phyloP scores from a whole-genome alignment of 2,329 filamentous ascomycete species.

The Dothistroma pini region DNA sequence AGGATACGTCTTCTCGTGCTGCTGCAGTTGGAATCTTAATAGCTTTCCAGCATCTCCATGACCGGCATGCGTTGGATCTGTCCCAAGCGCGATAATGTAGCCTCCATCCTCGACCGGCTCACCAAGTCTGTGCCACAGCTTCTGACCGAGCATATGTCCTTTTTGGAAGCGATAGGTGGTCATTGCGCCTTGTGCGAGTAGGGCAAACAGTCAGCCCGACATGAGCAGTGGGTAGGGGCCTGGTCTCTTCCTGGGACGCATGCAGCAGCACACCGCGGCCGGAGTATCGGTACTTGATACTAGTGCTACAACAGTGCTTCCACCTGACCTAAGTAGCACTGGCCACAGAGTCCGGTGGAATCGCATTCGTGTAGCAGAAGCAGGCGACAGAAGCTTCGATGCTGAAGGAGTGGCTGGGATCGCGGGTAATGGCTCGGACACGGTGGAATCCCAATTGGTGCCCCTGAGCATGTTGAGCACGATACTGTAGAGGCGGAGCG shows the following conservation, averaged over 20 bases:
- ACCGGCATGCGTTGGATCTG: conserved; percentile 7
- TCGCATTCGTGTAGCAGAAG: not conserved
- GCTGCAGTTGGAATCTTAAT: conserved; percentile 1
- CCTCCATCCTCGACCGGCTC: not conserved
- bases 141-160: not conserved
- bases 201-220: not conserved
- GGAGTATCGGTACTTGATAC: not conserved
- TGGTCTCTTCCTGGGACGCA: not conserved
- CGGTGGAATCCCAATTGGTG: not conserved
- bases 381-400: not conserved
- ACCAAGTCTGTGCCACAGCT: not conserved
- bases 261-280: not conserved
- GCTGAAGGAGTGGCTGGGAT: not conserved
- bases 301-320: not conserved
- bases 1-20: not conserved
- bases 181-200: not conserved
- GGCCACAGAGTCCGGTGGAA: not conserved
- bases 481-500: not conserved
- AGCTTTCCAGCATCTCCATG: conserved; percentile 6
- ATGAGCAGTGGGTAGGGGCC: not conserved
- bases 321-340: not conserved
- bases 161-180: not conserved
- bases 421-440: not conserved
- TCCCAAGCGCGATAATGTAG: not conserved
- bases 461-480: not conserved